These are phyloP conservation scores for Pugionium cornutum DNA, from an alignment of 345 rosid species.

Conservation along the genomic window DNA sequence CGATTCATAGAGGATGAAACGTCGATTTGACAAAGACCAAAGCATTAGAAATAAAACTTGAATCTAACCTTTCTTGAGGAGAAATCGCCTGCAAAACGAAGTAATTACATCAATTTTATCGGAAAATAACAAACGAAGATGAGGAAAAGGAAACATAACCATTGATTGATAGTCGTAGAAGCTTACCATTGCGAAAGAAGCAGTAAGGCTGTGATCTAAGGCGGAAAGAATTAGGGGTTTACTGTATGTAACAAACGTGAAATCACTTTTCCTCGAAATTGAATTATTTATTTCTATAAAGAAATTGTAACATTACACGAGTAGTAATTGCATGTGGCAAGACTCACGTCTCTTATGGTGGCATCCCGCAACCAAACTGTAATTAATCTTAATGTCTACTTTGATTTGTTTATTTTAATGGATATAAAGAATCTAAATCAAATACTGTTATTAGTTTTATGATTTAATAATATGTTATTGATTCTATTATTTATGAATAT, in stretches of 20 bases:
- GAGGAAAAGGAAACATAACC: background rate
- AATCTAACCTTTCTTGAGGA: constrained; percentile 62
- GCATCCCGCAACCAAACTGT: background rate
- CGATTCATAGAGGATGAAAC: background rate
- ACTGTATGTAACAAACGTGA: constrained; percentile 19
- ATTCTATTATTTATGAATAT: no score
- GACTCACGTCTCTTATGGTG: constrained; percentile 28
- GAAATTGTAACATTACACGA: background rate
- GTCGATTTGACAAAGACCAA: background rate
- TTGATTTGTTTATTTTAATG: no score
- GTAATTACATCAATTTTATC: constrained; percentile 3
- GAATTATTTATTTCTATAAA: no score
- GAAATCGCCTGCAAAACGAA: constrained; percentile 62
- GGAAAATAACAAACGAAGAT: background rate
- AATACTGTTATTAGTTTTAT: no score
- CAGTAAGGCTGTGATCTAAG: constrained; percentile 16
- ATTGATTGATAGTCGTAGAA: background rate
- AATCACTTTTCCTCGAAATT: background rate
- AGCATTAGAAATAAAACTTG: background rate
- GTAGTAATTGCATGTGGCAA: constrained; percentile 11
- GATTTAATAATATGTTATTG: no score
- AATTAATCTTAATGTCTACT: background rate
- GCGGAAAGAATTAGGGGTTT: constrained; percentile 36
- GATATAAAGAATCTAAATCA: no score
- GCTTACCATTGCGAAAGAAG: constrained; percentile 36